phyloP scores from a whole-genome alignment of 2,329 filamentous ascomycete species.

The Pseudocercospora vitis region DNA sequence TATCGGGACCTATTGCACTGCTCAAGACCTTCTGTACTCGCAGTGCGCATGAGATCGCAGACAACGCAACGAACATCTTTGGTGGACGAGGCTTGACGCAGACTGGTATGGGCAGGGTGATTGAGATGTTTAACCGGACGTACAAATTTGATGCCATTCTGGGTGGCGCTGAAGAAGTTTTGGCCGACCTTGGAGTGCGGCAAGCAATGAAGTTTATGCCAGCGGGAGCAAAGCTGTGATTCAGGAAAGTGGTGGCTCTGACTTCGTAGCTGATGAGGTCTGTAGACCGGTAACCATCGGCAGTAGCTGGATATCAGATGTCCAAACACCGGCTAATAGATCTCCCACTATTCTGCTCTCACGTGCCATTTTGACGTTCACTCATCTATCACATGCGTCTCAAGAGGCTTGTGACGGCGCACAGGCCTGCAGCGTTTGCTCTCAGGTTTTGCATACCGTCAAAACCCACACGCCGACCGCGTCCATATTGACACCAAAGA shows the following conservation, averaged over 20 bases:
- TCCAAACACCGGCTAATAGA: too few species aligned
- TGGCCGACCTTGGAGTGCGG: slow-evolving; percentile 76
- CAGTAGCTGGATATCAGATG: too few species aligned
- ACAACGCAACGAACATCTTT: slow-evolving; percentile 82
- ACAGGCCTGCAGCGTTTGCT: too few species aligned
- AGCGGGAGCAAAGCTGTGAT: slow-evolving; percentile 26
- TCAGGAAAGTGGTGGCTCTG: neutral
- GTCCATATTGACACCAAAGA: too few species aligned
- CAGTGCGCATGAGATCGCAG: slow-evolving; percentile 77
- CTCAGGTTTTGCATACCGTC: too few species aligned
- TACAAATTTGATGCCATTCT: slow-evolving; percentile 70
- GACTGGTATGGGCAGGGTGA: slow-evolving; percentile 75
- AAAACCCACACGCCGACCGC: too few species aligned
- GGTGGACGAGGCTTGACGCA: slow-evolving; percentile 79
- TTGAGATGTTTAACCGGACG: slow-evolving; percentile 81
- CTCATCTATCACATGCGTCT: too few species aligned
- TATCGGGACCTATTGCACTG: slow-evolving; percentile 78
- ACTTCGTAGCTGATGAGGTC: neutral
- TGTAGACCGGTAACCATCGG: neutral
- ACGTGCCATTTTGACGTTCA: too few species aligned
- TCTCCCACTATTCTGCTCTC: too few species aligned
- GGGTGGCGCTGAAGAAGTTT: slow-evolving; percentile 79
- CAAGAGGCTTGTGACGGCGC: too few species aligned
- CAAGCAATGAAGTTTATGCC: slow-evolving; percentile 84
- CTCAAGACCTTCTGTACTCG: slow-evolving; percentile 78